Base-by-base conservation (phyloP, 352 stramenopile genomes). In the Bremia lactucae region DNA sequence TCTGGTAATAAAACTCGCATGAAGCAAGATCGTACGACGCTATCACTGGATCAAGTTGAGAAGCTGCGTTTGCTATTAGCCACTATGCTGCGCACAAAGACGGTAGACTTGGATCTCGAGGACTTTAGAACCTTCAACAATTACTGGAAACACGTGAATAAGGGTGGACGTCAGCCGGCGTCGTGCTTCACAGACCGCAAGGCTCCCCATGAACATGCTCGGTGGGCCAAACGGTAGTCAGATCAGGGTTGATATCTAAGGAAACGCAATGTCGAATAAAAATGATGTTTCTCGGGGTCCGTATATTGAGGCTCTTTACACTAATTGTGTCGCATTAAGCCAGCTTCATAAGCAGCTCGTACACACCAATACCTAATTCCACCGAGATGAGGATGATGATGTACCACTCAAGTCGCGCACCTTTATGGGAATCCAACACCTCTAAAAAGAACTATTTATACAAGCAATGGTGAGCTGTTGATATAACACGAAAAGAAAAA, bases 341-440 rank as follows among this genome's bases (percentile, higher is more conserved):
- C 18, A 89, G 55, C 55, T 87, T 87, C 67, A 87, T 74, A 24
- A 72, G 49, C 24, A 91, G 58, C 42, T 87, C 76, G 51, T 89
- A 94, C 21, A 82, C 52, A 37, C 72, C 95, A 52, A 98, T 79
- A 20, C 89, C 65, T 23, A 96, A 85, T 66, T 98, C 95, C 15
- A 95, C 86, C 13, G 78, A 74, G 58, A 98, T 98, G 13, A 98
- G 59, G 29, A 96, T 86, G 72, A 98, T 97, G 69, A 98, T 98
- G 49, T 97, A 97, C 94, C 93, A 98, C 68, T 98, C 95, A 56
- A 98, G 73, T 37, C 82, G 77, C 47, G 87, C 72, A 46, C 81
- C 80, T 65, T 98, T 98, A 62, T 98, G 84, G 20, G 92, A 83
- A 31, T 95, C 75, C n/a, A 98, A 61, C 36, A 98, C 88, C 59